These are phyloP conservation scores for Rhizoclosmatium sp. DNA, from an alignment of 192 early-diverging fungal genomes.

Conservation along the genomic window DNA sequence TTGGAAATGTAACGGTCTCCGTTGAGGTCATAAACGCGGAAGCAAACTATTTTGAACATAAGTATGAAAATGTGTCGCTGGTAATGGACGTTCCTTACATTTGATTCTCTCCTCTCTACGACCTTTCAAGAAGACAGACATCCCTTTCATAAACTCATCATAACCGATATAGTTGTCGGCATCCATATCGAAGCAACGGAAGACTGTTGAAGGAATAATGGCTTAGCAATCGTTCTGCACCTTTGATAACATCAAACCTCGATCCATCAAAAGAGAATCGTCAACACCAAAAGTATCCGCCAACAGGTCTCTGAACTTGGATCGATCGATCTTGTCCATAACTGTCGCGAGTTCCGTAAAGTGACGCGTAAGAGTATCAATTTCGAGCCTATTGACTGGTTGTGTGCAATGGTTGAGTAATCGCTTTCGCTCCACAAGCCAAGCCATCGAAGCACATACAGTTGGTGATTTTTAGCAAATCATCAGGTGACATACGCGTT, in stretches of 20 bases:
- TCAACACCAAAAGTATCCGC: slow-evolving; percentile 68
- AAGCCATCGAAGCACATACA: slow-evolving; percentile 26
- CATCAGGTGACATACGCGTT: slow-evolving; percentile 37
- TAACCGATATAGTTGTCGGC: slow-evolving; percentile 66
- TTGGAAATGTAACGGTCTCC: slow-evolving; percentile 70
- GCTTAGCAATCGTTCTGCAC: not conserved
- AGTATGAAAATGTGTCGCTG: not conserved
- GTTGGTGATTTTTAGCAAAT: slow-evolving; percentile 45
- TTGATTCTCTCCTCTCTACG: slow-evolving; percentile 57
- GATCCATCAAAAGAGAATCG: slow-evolving; percentile 67
- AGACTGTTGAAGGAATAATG: slow-evolving; percentile 45
- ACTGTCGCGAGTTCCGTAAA: slow-evolving; percentile 49
- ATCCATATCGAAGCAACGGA: slow-evolving; percentile 67
- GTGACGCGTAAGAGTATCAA: slow-evolving; percentile 52
- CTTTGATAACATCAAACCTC: slow-evolving; percentile 46
- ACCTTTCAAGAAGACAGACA: slow-evolving; percentile 65
- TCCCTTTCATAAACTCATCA: slow-evolving; percentile 66
- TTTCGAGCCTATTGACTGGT: slow-evolving; percentile 55
- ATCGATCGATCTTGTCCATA: slow-evolving; percentile 65
- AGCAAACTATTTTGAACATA: slow-evolving; percentile 54
- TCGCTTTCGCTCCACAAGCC: not conserved
- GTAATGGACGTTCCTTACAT: slow-evolving; percentile 42
- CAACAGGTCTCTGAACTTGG: slow-evolving; percentile 62
- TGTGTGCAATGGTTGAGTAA: not conserved
- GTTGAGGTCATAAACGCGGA: slow-evolving; percentile 70